These are phyloP conservation scores for Mortierella sp. DNA, from an alignment of 371 early-diverging fungal species.

Conservation along the genomic window DNA sequence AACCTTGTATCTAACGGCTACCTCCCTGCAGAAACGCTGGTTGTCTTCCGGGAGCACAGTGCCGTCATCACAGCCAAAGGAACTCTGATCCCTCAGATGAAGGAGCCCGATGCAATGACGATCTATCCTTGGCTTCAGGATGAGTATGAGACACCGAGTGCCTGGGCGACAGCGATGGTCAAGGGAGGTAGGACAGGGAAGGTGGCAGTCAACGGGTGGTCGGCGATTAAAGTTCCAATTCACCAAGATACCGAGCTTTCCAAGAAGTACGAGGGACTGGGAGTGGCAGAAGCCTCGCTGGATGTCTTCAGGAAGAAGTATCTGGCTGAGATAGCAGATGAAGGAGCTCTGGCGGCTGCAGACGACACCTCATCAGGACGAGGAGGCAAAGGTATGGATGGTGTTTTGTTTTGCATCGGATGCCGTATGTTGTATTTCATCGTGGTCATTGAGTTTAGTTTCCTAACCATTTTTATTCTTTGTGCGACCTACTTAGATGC, in stretches of 20 bases:
- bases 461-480: background rate
- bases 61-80: slow-evolving; percentile 61
- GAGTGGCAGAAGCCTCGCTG: slow-evolving; percentile 56
- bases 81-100: slow-evolving; percentile 56
- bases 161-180: slow-evolving; percentile 70
- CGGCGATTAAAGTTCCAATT: slow-evolving; percentile 64
- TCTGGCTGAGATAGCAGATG: slow-evolving; percentile 33
- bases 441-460: background rate
- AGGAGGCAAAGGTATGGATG: slow-evolving; percentile 17
- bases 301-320: slow-evolving; percentile 62
- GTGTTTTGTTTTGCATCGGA: background rate
- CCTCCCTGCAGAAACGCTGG: slow-evolving; percentile 42
- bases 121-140: slow-evolving; percentile 57
- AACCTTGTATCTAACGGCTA: slow-evolving; percentile 49
- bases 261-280: slow-evolving; percentile 37
- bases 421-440: background rate
- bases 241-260: slow-evolving; percentile 35
- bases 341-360: slow-evolving; percentile 5
- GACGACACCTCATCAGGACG: background rate
- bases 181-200: slow-evolving; percentile 58
- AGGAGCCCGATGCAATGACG: slow-evolving; percentile 21
- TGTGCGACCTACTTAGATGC: background rate
- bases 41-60: slow-evolving; percentile 59
- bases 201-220: slow-evolving; percentile 71
- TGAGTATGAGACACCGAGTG: slow-evolving; percentile 68